Conservation (phyloP, 2,329 filamentous ascomycete genomes). For the Trichoderma sp. region DNA sequence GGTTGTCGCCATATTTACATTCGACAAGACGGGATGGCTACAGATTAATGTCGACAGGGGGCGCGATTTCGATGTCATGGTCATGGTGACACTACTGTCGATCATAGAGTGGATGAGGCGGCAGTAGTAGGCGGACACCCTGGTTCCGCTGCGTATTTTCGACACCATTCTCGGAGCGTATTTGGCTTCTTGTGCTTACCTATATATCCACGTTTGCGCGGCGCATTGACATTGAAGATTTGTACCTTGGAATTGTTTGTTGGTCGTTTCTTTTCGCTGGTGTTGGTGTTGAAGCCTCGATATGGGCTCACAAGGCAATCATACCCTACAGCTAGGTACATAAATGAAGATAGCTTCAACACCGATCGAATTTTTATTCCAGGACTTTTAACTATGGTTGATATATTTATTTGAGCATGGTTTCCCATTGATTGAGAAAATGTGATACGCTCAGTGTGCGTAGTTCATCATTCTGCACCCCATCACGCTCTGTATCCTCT, state of each 20-base stretch:
- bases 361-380: neutral
- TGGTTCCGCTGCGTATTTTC: neutral
- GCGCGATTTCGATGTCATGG: conserved; percentile 24
- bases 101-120: conserved; percentile 25
- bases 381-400: neutral
- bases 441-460: neutral
- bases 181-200: neutral
- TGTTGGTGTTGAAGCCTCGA: neutral
- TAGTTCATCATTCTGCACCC: neutral
- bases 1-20: conserved; percentile 25
- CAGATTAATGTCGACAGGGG: conserved; percentile 25
- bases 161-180: neutral
- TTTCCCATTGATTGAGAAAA: neutral
- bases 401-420: neutral
- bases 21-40: conserved; percentile 21
- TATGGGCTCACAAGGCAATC: neutral
- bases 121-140: neutral
- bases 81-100: conserved; percentile 22
- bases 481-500: neutral
- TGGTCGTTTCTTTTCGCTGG: neutral
- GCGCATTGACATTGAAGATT: neutral
- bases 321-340: neutral
- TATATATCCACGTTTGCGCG: neutral
- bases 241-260: neutral
- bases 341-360: neutral